Evolutionary conservation across 2,329 filamentous ascomycete genomes (phyloP).

Genomic region (Alternaria sp.): DNA sequence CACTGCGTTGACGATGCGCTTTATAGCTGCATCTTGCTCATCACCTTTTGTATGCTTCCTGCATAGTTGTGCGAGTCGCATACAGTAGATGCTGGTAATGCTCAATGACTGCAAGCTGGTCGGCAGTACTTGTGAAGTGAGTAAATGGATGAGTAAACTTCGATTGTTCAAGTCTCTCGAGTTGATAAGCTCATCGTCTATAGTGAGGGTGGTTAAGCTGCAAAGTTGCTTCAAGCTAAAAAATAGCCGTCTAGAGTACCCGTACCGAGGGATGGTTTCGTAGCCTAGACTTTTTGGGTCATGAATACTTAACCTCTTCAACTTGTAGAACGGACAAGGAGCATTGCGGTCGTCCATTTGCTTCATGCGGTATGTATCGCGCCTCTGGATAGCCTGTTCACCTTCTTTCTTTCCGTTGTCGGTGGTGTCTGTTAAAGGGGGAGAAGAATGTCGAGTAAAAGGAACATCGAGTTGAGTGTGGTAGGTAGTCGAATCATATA

Average conservation of each 20-base stretch:
- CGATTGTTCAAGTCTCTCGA: not conserved
- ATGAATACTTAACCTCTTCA: not conserved
- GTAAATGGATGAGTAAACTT: rapidly evolving
- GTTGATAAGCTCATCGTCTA: not conserved
- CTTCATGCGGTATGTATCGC: not conserved
- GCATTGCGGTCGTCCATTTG: not conserved
- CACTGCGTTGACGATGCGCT: not conserved
- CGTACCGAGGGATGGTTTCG: rapidly evolving
- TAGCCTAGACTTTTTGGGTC: not conserved
- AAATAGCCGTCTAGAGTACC: not conserved
- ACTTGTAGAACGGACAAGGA: not conserved
- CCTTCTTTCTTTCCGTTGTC: not conserved
- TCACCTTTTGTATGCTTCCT: not conserved
- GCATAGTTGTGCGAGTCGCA: not conserved
- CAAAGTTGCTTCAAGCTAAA: rapidly evolving
- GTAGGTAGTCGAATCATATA: too few relatives aligned
- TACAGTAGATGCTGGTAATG: not conserved
- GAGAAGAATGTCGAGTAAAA: too few relatives aligned
- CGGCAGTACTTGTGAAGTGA: not conserved
- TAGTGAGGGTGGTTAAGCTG: not conserved
- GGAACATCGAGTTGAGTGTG: too few relatives aligned
- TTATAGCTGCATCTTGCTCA: not conserved
- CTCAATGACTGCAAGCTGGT: not conserved
- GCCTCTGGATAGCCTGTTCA: not conserved
- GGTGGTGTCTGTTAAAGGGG: too few relatives aligned